These are phyloP conservation scores for Aureobasidium subglaciale DNA, from an alignment of 2,329 filamentous ascomycete genomes.

Conservation along the genomic window DNA sequence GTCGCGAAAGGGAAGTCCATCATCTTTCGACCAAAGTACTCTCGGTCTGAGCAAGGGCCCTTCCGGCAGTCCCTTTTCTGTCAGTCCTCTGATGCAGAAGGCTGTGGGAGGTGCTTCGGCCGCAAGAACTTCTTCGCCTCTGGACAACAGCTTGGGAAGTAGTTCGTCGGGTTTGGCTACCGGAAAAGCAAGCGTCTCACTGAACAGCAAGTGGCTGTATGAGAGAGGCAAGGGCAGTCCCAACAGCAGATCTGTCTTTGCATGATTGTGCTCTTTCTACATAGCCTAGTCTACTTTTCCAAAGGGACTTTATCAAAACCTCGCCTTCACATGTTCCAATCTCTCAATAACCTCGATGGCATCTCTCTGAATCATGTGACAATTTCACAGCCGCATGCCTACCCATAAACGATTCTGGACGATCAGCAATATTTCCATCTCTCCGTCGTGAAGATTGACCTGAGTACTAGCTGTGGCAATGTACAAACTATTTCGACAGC, in stretches of 20 bases:
- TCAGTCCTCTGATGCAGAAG: constrained; percentile 61
- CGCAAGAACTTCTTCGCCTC: constrained; percentile 48
- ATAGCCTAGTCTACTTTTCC: no score
- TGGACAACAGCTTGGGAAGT: constrained; percentile 21
- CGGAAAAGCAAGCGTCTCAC: constrained; percentile 59
- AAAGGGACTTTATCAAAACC: no score
- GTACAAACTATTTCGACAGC: no score
- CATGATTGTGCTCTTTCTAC: no score
- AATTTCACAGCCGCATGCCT: no score
- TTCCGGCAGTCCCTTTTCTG: constrained; percentile 18
- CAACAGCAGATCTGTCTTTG: constrained; percentile 26
- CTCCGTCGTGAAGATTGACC: no score
- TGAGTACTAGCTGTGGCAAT: no score
- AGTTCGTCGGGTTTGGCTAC: constrained; percentile 58
- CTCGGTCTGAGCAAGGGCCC: constrained; percentile 6
- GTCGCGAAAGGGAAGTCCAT: constrained; percentile 27
- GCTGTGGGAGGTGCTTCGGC: constrained; percentile 45
- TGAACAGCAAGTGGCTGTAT: constrained; percentile 95
- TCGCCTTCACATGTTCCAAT: no score
- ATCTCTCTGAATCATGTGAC: no score
- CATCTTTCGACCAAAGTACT: constrained; percentile 16
- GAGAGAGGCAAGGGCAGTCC: constrained; percentile 62
- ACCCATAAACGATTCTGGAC: no score
- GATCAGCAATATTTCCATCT: no score
- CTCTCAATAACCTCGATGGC: no score